A percentile compares a stretch with the other conserved stretches of the same genome.
phyloP scores from a whole-genome alignment of 2,329 filamentous ascomycete species.

The Lachnellula cervina region DNA sequence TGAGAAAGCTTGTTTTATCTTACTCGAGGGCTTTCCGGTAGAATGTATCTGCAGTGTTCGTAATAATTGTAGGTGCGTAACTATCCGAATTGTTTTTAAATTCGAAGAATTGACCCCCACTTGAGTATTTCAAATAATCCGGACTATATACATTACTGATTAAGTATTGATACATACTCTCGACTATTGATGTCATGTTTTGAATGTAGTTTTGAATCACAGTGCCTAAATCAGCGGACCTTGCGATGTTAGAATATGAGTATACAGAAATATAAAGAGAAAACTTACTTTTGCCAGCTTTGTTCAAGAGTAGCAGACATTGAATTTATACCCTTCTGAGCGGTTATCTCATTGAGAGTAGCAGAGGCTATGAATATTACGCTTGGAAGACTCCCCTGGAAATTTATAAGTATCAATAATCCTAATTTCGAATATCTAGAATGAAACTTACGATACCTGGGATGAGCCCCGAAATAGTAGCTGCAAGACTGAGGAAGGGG shows the following conservation, averaged over 20 bases:
- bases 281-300: too few relatives aligned
- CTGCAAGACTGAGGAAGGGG: background rate
- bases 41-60: background rate
- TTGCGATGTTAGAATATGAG: background rate
- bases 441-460: background rate
- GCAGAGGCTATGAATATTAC: too few relatives aligned
- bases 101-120: too few relatives aligned
- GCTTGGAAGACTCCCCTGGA: too few relatives aligned
- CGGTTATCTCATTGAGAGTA: too few relatives aligned
- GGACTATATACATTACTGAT: background rate
- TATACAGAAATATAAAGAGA: too few relatives aligned
- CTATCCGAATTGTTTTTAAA: too few relatives aligned
- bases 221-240: background rate
- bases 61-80: background rate
- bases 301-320: too few relatives aligned
- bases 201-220: background rate
- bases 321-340: too few relatives aligned
- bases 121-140: background rate
- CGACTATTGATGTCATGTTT: background rate
- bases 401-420: too few relatives aligned
- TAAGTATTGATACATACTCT: background rate
- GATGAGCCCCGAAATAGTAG: background rate
- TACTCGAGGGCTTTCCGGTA: background rate
- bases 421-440: too few relatives aligned
- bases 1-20: background rate